phyloP scores from a whole-genome alignment of 192 early-diverging fungal species.

The Mortierella alpina region DNA sequence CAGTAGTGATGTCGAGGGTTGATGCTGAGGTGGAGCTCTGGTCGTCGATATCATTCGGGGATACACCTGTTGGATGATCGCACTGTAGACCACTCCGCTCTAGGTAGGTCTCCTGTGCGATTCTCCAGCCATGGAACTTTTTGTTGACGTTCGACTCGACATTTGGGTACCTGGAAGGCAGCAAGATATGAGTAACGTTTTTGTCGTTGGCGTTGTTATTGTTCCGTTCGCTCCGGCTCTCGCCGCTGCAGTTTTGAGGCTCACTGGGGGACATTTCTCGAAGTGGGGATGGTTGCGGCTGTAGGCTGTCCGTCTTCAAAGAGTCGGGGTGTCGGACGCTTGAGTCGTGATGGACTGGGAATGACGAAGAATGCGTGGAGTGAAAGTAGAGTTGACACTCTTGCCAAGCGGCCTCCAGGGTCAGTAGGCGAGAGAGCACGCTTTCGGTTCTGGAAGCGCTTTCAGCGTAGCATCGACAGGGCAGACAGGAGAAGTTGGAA shows the following conservation, averaged over 20 bases:
- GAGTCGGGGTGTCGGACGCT: too few relatives aligned
- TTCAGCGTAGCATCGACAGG: slow-evolving; percentile 15
- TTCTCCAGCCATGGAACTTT: slow-evolving; percentile 42
- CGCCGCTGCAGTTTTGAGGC: neutral
- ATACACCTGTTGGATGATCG: too few relatives aligned
- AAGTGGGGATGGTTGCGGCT: neutral
- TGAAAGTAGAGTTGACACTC: slow-evolving; percentile 53
- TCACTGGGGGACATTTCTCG: too few relatives aligned
- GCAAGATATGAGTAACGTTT: too few relatives aligned
- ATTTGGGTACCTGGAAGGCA: slow-evolving; percentile 33
- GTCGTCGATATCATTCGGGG: too few relatives aligned
- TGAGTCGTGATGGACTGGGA: neutral
- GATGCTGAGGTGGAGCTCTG: too few relatives aligned
- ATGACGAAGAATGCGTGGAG: neutral
- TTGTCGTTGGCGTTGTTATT: neutral
- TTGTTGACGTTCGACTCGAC: slow-evolving; percentile 42
- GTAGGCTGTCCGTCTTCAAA: neutral
- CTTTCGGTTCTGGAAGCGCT: slow-evolving; percentile 4
- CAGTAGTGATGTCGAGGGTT: too few relatives aligned
- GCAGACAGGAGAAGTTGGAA: neutral
- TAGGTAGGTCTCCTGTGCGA: slow-evolving; percentile 11
- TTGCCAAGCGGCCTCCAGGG: slow-evolving; percentile 38
- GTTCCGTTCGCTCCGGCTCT: neutral
- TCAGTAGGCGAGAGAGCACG: slow-evolving; percentile 36
- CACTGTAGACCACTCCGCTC: too few relatives aligned